phyloP scores from a whole-genome alignment of 805 yeast genomes.

The Cyberlindnera galapagoensis region DNA sequence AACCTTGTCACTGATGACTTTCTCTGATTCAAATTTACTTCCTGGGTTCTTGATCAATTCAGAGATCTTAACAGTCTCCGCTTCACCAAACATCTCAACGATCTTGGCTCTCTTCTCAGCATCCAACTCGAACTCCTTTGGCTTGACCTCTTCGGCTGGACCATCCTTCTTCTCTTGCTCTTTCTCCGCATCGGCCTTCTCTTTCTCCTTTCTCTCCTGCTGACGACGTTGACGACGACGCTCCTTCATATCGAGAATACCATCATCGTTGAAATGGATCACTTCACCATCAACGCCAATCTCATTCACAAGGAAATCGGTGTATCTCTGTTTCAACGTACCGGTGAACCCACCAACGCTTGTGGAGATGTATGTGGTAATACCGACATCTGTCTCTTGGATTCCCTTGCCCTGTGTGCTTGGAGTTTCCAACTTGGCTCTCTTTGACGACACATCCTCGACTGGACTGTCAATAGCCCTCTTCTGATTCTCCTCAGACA shows the following conservation, averaged over 20 bases:
- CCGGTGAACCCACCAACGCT: slow-evolving; percentile 66
- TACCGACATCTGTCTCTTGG: slow-evolving; percentile 81
- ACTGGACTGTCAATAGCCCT: too few relatives aligned
- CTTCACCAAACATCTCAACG: slow-evolving; percentile 49
- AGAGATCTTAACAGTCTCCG: slow-evolving; percentile 50
- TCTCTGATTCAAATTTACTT: slow-evolving; percentile 43
- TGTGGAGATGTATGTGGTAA: slow-evolving; percentile 57
- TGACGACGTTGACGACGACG: slow-evolving; percentile 29
- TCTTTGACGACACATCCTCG: too few relatives aligned
- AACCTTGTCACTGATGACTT: slow-evolving; percentile 57
- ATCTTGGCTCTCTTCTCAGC: slow-evolving; percentile 43
- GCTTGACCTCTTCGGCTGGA: slow-evolving; percentile 7
- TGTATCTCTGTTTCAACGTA: slow-evolving; percentile 77
- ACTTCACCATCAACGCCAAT: slow-evolving; percentile 63
- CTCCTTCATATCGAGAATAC: slow-evolving; percentile 49
- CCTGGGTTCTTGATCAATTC: slow-evolving; percentile 46
- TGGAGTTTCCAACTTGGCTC: slow-evolving; percentile 11
- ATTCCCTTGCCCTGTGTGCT: slow-evolving; percentile 33
- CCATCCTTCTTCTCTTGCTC: slow-evolving; percentile 17
- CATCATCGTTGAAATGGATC: slow-evolving; percentile 69
- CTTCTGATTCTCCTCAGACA: too few relatives aligned
- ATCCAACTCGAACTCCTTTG: slow-evolving; percentile 33
- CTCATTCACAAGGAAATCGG: slow-evolving; percentile 93
- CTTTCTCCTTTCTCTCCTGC: slow-evolving; percentile 25
- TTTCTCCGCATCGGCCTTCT: slow-evolving; percentile 2